These are phyloP conservation scores for Solanum ossicruentum DNA, from an alignment of 257 asterid genomes.

Conservation along the genomic window DNA sequence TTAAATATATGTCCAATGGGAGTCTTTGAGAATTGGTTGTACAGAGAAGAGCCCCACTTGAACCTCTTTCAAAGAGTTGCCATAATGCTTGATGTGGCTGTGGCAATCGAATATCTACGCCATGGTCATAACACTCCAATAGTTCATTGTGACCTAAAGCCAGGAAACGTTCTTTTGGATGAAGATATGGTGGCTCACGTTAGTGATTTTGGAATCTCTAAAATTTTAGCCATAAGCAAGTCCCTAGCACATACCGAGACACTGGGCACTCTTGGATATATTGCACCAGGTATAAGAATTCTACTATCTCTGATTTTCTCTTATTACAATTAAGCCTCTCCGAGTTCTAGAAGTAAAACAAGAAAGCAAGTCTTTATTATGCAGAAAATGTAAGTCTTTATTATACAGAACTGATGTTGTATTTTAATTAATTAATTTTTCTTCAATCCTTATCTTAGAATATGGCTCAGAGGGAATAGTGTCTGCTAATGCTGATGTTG, in stretches of 20 bases:
- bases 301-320: neutral
- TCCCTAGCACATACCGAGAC: constrained; percentile 6
- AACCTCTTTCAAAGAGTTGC: constrained; percentile 7
- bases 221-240: constrained; percentile 2
- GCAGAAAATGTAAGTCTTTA: too few relatives aligned
- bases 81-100: constrained; percentile 15
- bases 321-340: neutral
- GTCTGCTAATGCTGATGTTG: neutral
- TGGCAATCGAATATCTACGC: constrained; percentile 25
- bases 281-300: constrained; percentile 19
- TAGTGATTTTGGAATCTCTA: constrained; percentile 27
- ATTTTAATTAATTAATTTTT: neutral
- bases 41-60: neutral
- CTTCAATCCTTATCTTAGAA: neutral
- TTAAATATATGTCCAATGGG: constrained; percentile 18
- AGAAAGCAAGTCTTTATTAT: neutral
- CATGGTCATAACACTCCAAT: constrained; percentile 7
- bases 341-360: too few relatives aligned
- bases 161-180: constrained; percentile 18
- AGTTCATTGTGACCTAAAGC: constrained; percentile 30
- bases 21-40: constrained; percentile 19
- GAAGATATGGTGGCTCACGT: neutral
- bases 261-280: constrained; percentile 24
- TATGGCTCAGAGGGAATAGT: constrained; percentile 20
- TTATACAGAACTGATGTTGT: neutral